Base-by-base conservation (phyloP, 108 stramenopile species). In the Skeletonema costatum region DNA sequence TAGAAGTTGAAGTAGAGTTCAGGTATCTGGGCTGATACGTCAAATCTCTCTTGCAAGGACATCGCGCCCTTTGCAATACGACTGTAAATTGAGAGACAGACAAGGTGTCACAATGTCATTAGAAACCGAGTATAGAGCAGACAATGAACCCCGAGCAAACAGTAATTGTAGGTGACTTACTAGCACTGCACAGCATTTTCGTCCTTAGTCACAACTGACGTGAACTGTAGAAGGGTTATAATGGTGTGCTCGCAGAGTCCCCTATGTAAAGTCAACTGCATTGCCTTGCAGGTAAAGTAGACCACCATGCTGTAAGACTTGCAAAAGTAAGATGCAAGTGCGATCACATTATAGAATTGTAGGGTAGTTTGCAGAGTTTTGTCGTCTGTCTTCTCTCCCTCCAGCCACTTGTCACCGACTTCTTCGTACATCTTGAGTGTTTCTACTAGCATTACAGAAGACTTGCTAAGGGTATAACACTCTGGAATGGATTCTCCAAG, bases 211-310 rank as follows among this genome's bases (percentile, higher is more conserved):
- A 10, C 44, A 46, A 46, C 2, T 3, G 3, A 8, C 11, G 11
- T 17, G 48, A 50, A 5, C n/a, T 50, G 48, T 2, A 50, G 17
- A 4, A 50, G 12, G 3, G 48, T 5, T 17, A 17, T 9, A 0
- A 16, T 14, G 16, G 48, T 50, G 33, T 78, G 61, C 62, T 78
- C 64, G 48, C 74, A 82, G 0, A 64, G 19, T 13, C 71, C 66
- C 17, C 61, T 32, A 12, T 63, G 44, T 61, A 82, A 61, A 11
- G 51, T 73, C 2, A 50, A 16, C 16, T 19, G 48, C 4, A 50
- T 16, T 17, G 48, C 17, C 5, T 50, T 50, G 48, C 48, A 50
- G 17, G 12, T 50, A 50, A 50, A 50, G 12, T 50, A 50, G 0
- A 19, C 25, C 0, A 25, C 25, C 25, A 25, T 25, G 25, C 25